These are phyloP conservation scores for Termitomyces sp. DNA, from an alignment of 768 basidiomycete genomes.

Conservation along the genomic window DNA sequence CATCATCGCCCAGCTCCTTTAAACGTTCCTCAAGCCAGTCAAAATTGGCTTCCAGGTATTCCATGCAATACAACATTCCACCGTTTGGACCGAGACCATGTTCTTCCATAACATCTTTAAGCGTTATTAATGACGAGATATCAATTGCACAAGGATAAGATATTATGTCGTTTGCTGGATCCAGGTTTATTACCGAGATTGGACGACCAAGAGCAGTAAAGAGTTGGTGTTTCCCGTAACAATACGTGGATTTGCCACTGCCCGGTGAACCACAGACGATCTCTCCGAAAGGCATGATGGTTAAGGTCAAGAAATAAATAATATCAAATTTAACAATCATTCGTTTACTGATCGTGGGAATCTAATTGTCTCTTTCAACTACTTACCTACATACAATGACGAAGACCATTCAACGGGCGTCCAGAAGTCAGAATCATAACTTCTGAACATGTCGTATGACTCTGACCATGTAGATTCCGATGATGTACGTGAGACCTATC, in stretches of 20 bases:
- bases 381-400: neutral
- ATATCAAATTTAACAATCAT: too few relatives aligned
- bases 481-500: constrained; percentile 23
- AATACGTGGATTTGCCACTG: constrained; percentile 86
- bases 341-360: neutral
- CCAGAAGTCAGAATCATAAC: neutral
- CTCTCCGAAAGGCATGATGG: constrained; percentile 78
- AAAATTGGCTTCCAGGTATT: constrained; percentile 92
- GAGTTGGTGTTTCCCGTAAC: constrained; percentile 84
- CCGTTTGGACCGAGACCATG: constrained; percentile 92
- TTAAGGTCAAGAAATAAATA: neutral
- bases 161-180: constrained; percentile 88
- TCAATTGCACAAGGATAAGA: constrained; percentile 91
- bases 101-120: constrained; percentile 83
- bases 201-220: constrained; percentile 84
- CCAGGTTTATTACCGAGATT: constrained; percentile 89
- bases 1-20: constrained; percentile 62
- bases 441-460: constrained; percentile 4
- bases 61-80: constrained; percentile 94
- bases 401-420: neutral
- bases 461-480: constrained; percentile 28
- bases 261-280: constrained; percentile 85
- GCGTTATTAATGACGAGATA: constrained; percentile 80
- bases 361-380: too few relatives aligned
- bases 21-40: constrained; percentile 84